A percentile compares a stretch with the other conserved stretches of the same genome.
phyloP scores from a whole-genome alignment of 805 yeast species.

The Yarrowia alimentaria region DNA sequence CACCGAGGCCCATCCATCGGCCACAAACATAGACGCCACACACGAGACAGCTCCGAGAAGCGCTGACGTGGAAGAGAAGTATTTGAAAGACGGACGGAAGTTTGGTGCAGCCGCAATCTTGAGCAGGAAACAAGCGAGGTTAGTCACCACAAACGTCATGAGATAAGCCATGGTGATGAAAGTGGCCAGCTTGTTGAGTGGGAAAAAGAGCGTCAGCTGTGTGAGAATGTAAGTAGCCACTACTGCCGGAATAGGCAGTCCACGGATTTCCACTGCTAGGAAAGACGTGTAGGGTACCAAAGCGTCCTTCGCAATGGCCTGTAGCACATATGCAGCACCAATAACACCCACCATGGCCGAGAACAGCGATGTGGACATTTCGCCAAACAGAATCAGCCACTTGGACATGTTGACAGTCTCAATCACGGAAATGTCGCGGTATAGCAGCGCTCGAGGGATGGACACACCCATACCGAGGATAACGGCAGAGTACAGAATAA shows the following conservation, averaged over 20 bases:
- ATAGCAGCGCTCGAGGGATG: conserved; percentile 74
- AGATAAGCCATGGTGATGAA: conserved; percentile 95
- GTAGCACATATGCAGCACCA: conserved; percentile 88
- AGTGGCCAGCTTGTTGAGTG: conserved; percentile 90
- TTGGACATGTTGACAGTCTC: conserved; percentile 76
- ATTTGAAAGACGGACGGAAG: conserved; percentile 91
- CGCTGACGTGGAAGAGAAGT: conserved; percentile 81
- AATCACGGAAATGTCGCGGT: conserved; percentile 77
- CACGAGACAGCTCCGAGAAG: conserved; percentile 68
- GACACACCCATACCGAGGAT: conserved; percentile 76
- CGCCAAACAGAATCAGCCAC: conserved; percentile 76
- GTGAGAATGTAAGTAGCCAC: conserved; percentile 76
- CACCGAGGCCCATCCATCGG: conserved; percentile 87
- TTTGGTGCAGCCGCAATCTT: conserved; percentile 95
- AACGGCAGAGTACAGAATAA: conserved; percentile 72
- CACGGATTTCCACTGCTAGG: conserved; percentile 55
- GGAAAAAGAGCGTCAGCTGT: conserved; percentile 82
- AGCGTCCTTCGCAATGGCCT: conserved; percentile 86
- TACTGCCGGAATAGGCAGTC: conserved; percentile 58
- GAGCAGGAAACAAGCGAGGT: conserved; percentile 86
- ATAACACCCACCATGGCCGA: conserved; percentile 94
- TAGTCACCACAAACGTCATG: conserved; percentile 93
- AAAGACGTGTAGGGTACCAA: conserved; percentile 74
- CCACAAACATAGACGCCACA: conserved; percentile 84
- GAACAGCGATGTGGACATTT: conserved; percentile 83